phyloP scores from a whole-genome alignment of 192 early-diverging fungal species.

The Coemansia sp. region DNA sequence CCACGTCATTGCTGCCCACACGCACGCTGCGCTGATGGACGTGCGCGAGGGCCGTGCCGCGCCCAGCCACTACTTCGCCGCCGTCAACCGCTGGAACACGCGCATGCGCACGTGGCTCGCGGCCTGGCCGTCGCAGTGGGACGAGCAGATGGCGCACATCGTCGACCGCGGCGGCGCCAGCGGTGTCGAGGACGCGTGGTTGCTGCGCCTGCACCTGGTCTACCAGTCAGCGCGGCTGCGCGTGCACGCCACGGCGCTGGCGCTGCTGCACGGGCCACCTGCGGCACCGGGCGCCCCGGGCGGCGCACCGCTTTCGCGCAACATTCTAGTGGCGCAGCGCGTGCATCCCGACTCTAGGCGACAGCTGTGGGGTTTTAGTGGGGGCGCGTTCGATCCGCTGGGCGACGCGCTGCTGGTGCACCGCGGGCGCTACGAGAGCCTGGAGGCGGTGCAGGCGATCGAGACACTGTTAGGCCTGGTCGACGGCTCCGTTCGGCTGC shows the following conservation, averaged over 20 bases:
- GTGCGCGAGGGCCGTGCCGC: slow-evolving; percentile 6
- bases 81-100: slow-evolving; percentile 24
- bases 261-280: slow-evolving; percentile 19
- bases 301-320: slow-evolving; percentile 2
- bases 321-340: background rate
- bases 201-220: slow-evolving; percentile 16
- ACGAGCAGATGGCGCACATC: slow-evolving; percentile 11
- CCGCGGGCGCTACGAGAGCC: slow-evolving; percentile 21
- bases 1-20: slow-evolving; percentile 20
- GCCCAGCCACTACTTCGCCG: slow-evolving; percentile 15
- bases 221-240: slow-evolving; percentile 29
- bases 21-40: slow-evolving; percentile 27
- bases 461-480: slow-evolving; percentile 10
- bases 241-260: slow-evolving; percentile 23
- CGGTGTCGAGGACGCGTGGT: slow-evolving; percentile 21
- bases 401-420: slow-evolving; percentile 19
- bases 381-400: slow-evolving; percentile 16
- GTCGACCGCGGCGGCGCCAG: background rate
- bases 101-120: slow-evolving; percentile 15
- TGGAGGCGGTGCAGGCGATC: slow-evolving; percentile 25
- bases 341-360: slow-evolving; percentile 1
- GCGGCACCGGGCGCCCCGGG: background rate
- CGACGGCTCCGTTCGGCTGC: background rate
- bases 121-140: slow-evolving; percentile 28
- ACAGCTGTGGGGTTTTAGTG: background rate